Evolutionary conservation across 805 yeast genomes (phyloP).

Genomic region (Zygotorulaspora florentina): DNA sequence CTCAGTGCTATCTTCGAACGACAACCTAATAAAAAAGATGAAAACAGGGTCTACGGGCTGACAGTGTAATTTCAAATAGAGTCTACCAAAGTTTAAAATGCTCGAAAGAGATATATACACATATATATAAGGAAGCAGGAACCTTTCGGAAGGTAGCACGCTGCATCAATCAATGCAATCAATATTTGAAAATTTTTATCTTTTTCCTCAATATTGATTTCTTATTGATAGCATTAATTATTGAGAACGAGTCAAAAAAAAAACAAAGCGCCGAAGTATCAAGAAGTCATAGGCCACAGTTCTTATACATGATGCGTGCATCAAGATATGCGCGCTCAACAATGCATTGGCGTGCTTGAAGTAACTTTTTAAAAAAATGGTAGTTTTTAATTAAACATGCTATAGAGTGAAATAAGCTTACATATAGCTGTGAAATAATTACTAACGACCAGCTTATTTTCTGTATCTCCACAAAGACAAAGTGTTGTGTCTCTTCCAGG

Average conservation of each 20-base stretch:
- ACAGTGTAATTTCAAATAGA: too few species aligned
- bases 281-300: too few species aligned
- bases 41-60: not conserved
- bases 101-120: too few species aligned
- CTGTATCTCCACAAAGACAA: conserved; percentile 99
- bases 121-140: too few species aligned
- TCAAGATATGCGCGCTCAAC: too few species aligned
- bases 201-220: not conserved
- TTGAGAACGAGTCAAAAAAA: not conserved
- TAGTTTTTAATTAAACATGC: conserved; percentile 6
- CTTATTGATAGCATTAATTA: not conserved
- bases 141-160: not conserved
- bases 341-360: not conserved
- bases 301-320: too few species aligned
- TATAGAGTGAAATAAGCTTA: conserved; percentile 1
- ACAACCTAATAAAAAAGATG: not conserved
- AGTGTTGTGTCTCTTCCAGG: conserved; percentile 99
- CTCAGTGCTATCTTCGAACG: not conserved
- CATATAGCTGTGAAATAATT: conserved; percentile 1
- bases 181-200: not conserved
- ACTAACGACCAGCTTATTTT: conserved; percentile 44
- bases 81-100: too few species aligned
- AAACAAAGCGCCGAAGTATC: too few species aligned
- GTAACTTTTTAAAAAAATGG: conserved; percentile 3
- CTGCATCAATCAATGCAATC: not conserved